A percentile compares a stretch with the other conserved stretches of the same genome.
Evolutionary conservation across 805 yeast genomes (phyloP).

Genomic region (Ogataea angusta): DNA sequence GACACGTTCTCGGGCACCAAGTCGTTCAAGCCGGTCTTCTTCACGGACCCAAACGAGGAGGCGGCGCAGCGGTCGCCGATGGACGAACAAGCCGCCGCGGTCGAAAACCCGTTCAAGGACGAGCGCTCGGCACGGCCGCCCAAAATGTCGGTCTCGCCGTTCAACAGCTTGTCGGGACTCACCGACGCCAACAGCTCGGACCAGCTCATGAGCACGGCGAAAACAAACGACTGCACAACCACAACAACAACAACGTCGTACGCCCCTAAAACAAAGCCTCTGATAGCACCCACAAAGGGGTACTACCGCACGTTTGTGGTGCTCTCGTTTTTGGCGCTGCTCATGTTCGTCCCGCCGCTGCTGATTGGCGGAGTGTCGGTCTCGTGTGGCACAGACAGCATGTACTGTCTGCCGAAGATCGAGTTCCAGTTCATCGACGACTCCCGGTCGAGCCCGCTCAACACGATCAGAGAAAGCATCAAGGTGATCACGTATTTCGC

Average conservation of each 20-base stretch:
- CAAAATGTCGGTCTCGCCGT: conserved; percentile 7
- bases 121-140: conserved; percentile 6
- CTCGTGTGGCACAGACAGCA: conserved; percentile 33
- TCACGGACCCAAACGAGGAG: conserved; percentile 21
- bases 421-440: conserved; percentile 39
- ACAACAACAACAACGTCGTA: conserved; percentile 5
- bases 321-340: conserved; percentile 19
- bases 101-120: conserved; percentile 17
- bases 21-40: conserved; percentile 18
- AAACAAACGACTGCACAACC: conserved; percentile 4
- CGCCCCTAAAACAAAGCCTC: conserved; percentile 5
- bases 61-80: conserved; percentile 9
- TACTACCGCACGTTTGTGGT: conserved; percentile 24
- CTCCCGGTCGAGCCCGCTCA: conserved; percentile 34
- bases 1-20: conserved; percentile 14
- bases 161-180: conserved; percentile 6
- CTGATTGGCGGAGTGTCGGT: conserved; percentile 20
- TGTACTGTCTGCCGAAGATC: conserved; percentile 42
- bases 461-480: conserved; percentile 40
- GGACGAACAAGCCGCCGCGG: conserved; percentile 7
- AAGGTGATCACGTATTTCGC: conserved; percentile 44
- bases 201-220: conserved; percentile 6
- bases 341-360: conserved; percentile 27
- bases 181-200: conserved; percentile 9
- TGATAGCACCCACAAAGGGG: conserved; percentile 12